These are phyloP conservation scores for Diaporthe ilicicola DNA, from an alignment of 2,329 filamentous ascomycete genomes.

Conservation along the genomic window DNA sequence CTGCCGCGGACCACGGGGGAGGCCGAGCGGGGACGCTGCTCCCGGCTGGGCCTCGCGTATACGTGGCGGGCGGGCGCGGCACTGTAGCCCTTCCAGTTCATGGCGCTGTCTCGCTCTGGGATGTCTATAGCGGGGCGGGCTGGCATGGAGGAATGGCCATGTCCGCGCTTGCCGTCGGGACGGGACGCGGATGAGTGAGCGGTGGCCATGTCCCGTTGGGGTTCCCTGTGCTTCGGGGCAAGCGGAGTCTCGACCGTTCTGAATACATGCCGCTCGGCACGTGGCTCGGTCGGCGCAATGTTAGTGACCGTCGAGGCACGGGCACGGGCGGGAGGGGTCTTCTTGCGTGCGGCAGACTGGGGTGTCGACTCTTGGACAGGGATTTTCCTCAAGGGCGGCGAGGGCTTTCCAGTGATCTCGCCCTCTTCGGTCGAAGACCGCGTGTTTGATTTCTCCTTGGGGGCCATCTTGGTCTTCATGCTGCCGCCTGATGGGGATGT, in stretches of 20 bases:
- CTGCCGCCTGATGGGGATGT: neutral
- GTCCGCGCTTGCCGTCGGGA: neutral
- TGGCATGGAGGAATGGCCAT: neutral
- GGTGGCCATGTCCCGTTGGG: neutral
- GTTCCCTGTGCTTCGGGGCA: neutral
- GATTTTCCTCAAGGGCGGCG: neutral
- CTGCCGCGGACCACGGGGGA: neutral
- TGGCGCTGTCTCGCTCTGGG: neutral
- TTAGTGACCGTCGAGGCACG: neutral
- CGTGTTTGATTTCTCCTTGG: neutral
- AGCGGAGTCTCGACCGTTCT: neutral
- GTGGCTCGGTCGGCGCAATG: neutral
- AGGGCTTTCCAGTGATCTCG: neutral
- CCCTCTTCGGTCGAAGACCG: neutral
- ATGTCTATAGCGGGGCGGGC: neutral
- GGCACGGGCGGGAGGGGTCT: neutral
- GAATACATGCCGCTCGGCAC: neutral
- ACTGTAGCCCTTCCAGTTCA: neutral
- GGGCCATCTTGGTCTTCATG: neutral
- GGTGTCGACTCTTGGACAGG: neutral
- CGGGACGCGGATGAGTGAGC: neutral
- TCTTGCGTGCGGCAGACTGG: neutral
- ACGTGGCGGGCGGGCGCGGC: neutral
- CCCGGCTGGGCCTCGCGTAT: neutral
- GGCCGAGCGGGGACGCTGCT: neutral